Base-by-base conservation (phyloP, 1,284 basidiomycete genomes). In the Irpex sp. region DNA sequence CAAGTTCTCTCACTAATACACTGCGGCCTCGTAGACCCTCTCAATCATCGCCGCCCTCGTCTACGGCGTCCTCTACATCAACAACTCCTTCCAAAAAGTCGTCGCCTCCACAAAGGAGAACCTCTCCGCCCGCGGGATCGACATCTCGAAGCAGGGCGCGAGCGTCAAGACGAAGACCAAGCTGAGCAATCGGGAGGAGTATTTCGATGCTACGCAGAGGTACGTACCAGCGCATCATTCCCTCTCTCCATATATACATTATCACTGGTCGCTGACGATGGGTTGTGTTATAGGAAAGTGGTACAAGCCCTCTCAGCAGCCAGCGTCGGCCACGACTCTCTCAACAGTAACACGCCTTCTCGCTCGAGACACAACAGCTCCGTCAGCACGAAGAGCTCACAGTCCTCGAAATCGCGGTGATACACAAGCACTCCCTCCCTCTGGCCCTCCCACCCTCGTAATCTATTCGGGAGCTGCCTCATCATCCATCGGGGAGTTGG, bases 151-250 rank as follows among this genome's bases (percentile, higher is more conserved):
- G 15, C 5, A 49, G 13, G 63, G 67, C 21, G 61, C 63, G 13
- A 58, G 58, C 38, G 62, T 68, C 13, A 66, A 66, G 57, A 61
- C 61, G 8, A 38, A 58, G n/a, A 62, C 63, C 5, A 65, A 64
- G 44, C 52, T 68, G 37, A 56, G 38, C 6, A 59, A 65, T 44
- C 56, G 67, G 38, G 67, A 66, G 48, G 54, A 64, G 34, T 68
- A 68, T 49, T 49, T 66, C n/a, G 67, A 68, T 58, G 64, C 67
- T 1, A 68, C 67, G 17, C 67, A 68, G 58, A 57, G 67, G 67
- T 68, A 26, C 37, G 66, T 63, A 9, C 38, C 5, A 19, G 8
- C 5, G 8, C 15, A 48, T 17, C n/a, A 26, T 26, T 26, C 26
- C 3, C 26, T 4, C 4, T 4, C 26, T 26, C 26, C 26, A 26